Evolutionary conservation across 352 stramenopile genomes (phyloP).

Genomic region (Phytophthora pistaciae): DNA sequence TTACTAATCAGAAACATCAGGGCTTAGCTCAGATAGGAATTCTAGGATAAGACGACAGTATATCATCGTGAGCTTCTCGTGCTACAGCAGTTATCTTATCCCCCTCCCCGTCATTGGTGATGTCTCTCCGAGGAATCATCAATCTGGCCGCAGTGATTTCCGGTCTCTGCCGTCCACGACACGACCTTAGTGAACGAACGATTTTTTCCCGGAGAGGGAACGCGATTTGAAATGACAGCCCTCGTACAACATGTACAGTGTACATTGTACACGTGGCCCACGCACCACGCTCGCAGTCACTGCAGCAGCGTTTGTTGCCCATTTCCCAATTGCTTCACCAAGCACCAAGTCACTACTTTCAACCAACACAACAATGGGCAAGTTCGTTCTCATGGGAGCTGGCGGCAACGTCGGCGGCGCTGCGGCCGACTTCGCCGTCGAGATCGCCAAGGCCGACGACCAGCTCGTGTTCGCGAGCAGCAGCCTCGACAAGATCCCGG

Average conservation of each 20-base stretch:
- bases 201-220: constrained; percentile 1
- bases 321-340: background rate
- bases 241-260: background rate
- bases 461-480: constrained; percentile 8
- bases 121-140: background rate
- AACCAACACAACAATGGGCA: constrained; percentile 2
- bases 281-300: background rate
- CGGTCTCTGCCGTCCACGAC: background rate
- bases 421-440: constrained; percentile 30
- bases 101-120: too few relatives aligned
- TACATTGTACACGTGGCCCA: background rate
- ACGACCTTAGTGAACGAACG: background rate
- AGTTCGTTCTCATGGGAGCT: constrained; percentile 38
- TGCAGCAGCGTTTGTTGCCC: background rate
- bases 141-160: background rate
- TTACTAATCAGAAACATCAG: too few relatives aligned
- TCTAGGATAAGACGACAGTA: too few relatives aligned
- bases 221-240: background rate
- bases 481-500: constrained; percentile 1
- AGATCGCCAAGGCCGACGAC: constrained; percentile 14
- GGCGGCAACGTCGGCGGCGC: constrained; percentile 30
- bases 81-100: too few relatives aligned
- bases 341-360: background rate
- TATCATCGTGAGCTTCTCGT: too few relatives aligned
- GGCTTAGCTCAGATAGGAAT: too few relatives aligned